Base-by-base conservation (phyloP, 2,329 filamentous ascomycete genomes). In the Hypoxylon sp. region DNA sequence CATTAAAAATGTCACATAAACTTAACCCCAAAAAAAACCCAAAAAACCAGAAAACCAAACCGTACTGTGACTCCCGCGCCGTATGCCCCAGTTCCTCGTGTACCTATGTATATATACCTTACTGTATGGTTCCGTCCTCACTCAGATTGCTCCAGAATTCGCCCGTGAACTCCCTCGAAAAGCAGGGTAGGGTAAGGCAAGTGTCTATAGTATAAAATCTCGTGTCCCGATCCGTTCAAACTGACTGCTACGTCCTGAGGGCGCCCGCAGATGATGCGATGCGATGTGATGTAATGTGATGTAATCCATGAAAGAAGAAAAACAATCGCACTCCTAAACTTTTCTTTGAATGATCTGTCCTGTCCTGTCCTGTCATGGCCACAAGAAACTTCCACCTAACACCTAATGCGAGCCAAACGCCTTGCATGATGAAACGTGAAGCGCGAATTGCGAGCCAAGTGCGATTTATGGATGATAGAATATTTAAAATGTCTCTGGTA, bases 341-440 rank as follows among this genome's bases (percentile, higher is more conserved):
- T 54, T 65, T 62, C 3, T 52, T 41, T 57, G 37, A 21, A 41
- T 41, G 37, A 41, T 41, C 14, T 41, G 37, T 41, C 37, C 37
- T 41, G 16, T 41, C 16, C 55, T 57, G 51, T 41, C 16, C 55
- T 57, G 55, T 21, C 45, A n/a, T 47, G 27, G 29, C 57, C 30
- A 34, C 30, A 39, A 56, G 11, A 41, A 41, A 47, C 41, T 59
- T 46, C 61, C 58, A 56, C 32, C 59, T 29, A 48, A 57, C 52
- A 54, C 53, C 39, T 39, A 45, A 65, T 62, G 58, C 52, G 41
- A 48, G 57, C 66, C 58, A 66, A 66, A 68, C 66, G 66, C 66
- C 66, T 68, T 66, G 66, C 66, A 52, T 48, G 37, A 57, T 57
- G 50, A 65, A 68, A 62, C 32, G 58, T 51, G 52, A 62, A 66